Evolutionary conservation across 2,329 filamentous ascomycete species (phyloP).

Genomic region (Talaromyces atroroseus): DNA sequence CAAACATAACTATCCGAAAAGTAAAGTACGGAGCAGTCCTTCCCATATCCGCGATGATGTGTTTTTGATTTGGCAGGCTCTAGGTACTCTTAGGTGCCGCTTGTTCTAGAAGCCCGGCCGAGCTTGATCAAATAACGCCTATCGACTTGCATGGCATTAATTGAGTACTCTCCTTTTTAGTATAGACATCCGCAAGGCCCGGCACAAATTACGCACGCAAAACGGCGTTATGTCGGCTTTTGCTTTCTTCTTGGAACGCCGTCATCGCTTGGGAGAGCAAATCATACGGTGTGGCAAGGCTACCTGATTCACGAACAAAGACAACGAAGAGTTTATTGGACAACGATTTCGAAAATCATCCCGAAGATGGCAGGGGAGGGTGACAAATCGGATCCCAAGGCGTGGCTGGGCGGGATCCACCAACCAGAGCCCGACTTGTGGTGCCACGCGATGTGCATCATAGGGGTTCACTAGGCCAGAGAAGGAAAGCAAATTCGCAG

Average conservation of each 20-base stretch:
- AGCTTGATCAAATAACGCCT: background rate
- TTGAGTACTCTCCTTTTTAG: background rate
- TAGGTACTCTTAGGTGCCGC: background rate
- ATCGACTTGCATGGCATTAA: background rate
- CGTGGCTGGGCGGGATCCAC: background rate
- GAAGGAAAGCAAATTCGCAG: background rate
- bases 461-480: background rate
- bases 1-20: no score
- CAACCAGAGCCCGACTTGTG: background rate
- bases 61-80: background rate
- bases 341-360: background rate
- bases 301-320: background rate
- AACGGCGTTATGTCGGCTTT: background rate
- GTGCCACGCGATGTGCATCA: background rate
- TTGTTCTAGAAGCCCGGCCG: background rate
- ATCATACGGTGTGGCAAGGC: background rate
- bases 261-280: background rate
- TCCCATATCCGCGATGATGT: background rate
- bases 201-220: background rate
- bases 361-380: background rate
- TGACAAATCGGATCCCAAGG: background rate
- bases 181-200: background rate
- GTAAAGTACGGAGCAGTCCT: no score
- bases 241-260: background rate
- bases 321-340: background rate